Conservation (phyloP, 2,329 filamentous ascomycete species). For the Penicillium sclerotiorum region DNA sequence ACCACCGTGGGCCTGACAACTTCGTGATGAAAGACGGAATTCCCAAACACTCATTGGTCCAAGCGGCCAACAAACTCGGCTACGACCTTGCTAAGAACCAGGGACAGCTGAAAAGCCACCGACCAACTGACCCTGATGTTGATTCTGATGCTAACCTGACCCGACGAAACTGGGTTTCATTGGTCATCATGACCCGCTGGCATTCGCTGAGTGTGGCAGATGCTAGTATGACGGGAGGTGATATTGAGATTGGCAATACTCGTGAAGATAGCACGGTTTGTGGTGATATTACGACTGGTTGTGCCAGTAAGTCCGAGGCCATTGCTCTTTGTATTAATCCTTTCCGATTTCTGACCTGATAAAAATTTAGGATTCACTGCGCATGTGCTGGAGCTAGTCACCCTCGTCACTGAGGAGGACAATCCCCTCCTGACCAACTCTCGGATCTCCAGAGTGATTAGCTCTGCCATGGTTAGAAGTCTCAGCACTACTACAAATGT, state of each 20-base stretch:
- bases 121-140: conserved; percentile 36
- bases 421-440: conserved; percentile 41
- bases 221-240: conserved; percentile 38
- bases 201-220: conserved; percentile 46
- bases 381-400: conserved; percentile 39
- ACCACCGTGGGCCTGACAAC: conserved; percentile 46
- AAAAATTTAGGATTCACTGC: conserved; percentile 36
- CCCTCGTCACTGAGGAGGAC: conserved; percentile 36
- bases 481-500: too few species aligned
- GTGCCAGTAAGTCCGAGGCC: conserved; percentile 39
- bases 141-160: conserved; percentile 46
- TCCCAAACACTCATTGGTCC: conserved; percentile 44
- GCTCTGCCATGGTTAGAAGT: too few species aligned
- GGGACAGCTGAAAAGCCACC: conserved; percentile 42
- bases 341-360: conserved; percentile 10
- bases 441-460: conserved; percentile 40
- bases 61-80: conserved; percentile 41
- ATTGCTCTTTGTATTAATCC: not conserved
- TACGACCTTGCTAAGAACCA: conserved; percentile 43
- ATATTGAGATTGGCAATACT: conserved; percentile 43
- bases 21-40: conserved; percentile 44
- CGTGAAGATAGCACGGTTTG: conserved; percentile 43
- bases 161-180: conserved; percentile 43
- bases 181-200: conserved; percentile 45
- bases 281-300: conserved; percentile 38